Evolutionary conservation across 2,329 filamentous ascomycete species (phyloP).

Genomic region (Ophiostoma montium): DNA sequence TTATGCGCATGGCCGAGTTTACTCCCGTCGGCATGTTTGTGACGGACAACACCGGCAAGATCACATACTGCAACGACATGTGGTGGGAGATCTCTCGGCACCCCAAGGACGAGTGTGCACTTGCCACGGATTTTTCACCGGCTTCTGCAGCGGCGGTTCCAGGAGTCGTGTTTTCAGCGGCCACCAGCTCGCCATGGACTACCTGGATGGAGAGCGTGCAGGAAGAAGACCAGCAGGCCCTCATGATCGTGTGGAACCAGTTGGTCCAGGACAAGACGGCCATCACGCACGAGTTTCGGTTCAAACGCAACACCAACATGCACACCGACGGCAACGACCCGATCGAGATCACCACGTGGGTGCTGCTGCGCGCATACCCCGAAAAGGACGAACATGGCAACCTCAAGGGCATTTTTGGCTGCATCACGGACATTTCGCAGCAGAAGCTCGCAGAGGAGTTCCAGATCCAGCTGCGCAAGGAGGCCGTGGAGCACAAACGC

Average conservation of each 20-base stretch:
- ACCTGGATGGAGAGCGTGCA: conserved; percentile 61
- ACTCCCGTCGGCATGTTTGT: conserved; percentile 78
- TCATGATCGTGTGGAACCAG: conserved; percentile 47
- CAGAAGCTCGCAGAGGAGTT: conserved; percentile 77
- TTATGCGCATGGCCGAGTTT: conserved; percentile 73
- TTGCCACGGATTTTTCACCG: background rate
- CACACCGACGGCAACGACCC: conserved; percentile 39
- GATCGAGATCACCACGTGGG: conserved; percentile 42
- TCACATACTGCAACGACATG: conserved; percentile 71
- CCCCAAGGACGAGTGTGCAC: conserved; percentile 21
- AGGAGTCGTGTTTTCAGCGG: background rate
- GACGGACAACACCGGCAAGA: conserved; percentile 53
- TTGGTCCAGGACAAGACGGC: conserved; percentile 47
- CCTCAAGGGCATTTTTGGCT: conserved; percentile 64
- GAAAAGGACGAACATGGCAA: conserved; percentile 50
- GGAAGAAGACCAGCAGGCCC: conserved; percentile 45
- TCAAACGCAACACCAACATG: conserved; percentile 56
- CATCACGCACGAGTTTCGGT: conserved; percentile 60
- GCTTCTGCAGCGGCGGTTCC: background rate
- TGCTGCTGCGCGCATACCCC: conserved; percentile 61
- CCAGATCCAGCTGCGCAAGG: conserved; percentile 62
- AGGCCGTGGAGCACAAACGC: conserved; percentile 67
- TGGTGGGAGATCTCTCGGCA: conserved; percentile 61
- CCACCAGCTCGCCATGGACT: conserved; percentile 1
- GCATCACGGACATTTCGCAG: conserved; percentile 71